Base-by-base conservation (phyloP, 495 filamentous ascomycete genomes). In the Haplographium delicatum region DNA sequence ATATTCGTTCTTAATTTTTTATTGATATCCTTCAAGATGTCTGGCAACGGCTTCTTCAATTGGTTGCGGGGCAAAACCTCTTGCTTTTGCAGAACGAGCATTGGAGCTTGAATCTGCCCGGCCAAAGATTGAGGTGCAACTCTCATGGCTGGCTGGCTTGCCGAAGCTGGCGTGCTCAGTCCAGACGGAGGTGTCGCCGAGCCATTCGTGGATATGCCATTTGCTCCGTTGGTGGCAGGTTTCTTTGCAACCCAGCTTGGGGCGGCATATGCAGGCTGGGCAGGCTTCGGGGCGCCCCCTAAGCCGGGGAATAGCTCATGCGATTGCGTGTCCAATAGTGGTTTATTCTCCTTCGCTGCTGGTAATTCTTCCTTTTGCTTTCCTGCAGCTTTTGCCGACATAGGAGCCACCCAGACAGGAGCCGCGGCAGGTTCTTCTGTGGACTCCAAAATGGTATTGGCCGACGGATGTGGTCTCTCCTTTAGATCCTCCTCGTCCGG, bases 221-320 rank as follows among this genome's bases (percentile, higher is more conserved):
- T 80, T 25, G 74, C 60, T 47, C 53, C 56, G n/a, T 27, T 63
- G 44, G 74, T 70, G 16, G 68, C 54, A 58, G 72, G 59, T 72
- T 83, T 79, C 66, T 15, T 4, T 10, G 16, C 38, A 41, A 1
- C 20, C 23, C 13, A 23, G 9, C 16, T 15, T 11, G 39, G 20
- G 5, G 76, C 70, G 19, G 73, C 73, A 3, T 50, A 42, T 25
- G 69, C 56, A 64, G 79, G 69, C 56, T 82, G 68, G 54, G 72
- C 65, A 18, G 84, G 70, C 67, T 85, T 84, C 26, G 84, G 73
- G 9, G 80, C 80, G 41, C 84, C 81, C 42, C 88, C 93, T 39
- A 98, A 75, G 28, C 89, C 81, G 16, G 93, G 93, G 71, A 98
- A 98, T 33, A 84, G 70, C 66, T 96, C 91, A 61, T 90, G 86